Percentiles rank a stretch among this genome's conserved stretches.
Conservation (phyloP, 1,284 basidiomycete species). For the Leccinum subrobustum region DNA sequence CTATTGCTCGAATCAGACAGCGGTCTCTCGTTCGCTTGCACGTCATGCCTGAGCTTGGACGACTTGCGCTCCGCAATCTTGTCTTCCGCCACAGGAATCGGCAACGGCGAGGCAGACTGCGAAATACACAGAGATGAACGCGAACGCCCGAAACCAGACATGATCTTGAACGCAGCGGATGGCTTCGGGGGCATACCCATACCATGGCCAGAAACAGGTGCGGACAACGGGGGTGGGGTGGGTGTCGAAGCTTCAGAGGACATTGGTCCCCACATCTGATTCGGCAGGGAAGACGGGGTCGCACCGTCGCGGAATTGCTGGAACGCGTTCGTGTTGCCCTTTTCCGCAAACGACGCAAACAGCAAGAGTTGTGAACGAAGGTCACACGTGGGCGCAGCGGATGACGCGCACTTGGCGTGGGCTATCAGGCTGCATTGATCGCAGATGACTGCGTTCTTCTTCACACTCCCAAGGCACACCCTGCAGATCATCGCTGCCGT, state of each 20-base stretch:
- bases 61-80: constrained; percentile 32
- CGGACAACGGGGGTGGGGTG: constrained; percentile 40
- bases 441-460: constrained; percentile 87
- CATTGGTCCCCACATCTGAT: constrained; percentile 43
- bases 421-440: constrained; percentile 88
- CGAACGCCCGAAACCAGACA: constrained; percentile 62
- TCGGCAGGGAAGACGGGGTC: constrained; percentile 26
- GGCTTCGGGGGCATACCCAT: constrained; percentile 38
- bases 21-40: constrained; percentile 41
- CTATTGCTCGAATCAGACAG: constrained; percentile 50
- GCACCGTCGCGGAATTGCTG: constrained; percentile 51
- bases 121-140: constrained; percentile 40
- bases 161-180: constrained; percentile 63
- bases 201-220: constrained; percentile 28
- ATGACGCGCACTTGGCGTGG: constrained; percentile 75
- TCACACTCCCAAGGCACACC: constrained; percentile 78
- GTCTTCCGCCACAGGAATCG: constrained; percentile 29
- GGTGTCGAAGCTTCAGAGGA: constrained; percentile 54
- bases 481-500: constrained; percentile 79
- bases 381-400: constrained; percentile 81
- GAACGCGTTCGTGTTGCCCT: constrained; percentile 54
- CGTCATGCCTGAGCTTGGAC: constrained; percentile 34
- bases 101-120: constrained; percentile 28
- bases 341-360: constrained; percentile 72
- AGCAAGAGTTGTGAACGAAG: constrained; percentile 72